Base-by-base conservation (phyloP, 2,329 filamentous ascomycete genomes). In the Arthroderma sp. region DNA sequence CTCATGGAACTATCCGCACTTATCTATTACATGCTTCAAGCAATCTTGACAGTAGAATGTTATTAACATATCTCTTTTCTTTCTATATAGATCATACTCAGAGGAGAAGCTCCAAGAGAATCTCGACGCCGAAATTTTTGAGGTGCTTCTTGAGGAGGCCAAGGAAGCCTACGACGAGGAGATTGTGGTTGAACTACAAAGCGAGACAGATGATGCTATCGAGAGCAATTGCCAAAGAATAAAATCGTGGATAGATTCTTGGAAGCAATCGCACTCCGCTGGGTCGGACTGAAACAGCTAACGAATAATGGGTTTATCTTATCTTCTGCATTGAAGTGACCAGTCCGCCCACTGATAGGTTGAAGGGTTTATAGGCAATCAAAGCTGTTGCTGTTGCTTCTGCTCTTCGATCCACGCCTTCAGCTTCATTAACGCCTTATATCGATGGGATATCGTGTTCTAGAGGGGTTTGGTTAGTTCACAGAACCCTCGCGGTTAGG, bases 91-190 rank as follows among this genome's bases (percentile, higher is more conserved):
- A 63, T 86, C 88, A 61, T 96, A 96, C 71, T 79, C 82, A 61
- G 88, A 93, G 68, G 79, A 81, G 61, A 98, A 98, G 72, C 76
- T 98, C 44, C 88, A 97, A 71, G 93, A 97, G 72, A 98, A 98
- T 68, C 77, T 98, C 60, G 93, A 98, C 71, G 87, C 88, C 31
- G 93, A 98, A 75, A 97, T 98, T 68, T 97, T 98, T 85, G 87
- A 95, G 68, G 88, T 97, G 25, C 76, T 98, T 57, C 77, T 95
- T 19, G 86, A 95, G 64, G 93, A 98, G 75, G 93, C 93, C 33
- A 79, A 84, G 60, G 91, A 95, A 62, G 82, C 86, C 9, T 98
- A 91, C 67, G 87, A 88, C 56, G 82, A 87, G 71, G 83, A 93
- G 68, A 88, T 95, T 64, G 86, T 98, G 38, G 87, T 97, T 25